Base-by-base conservation (phyloP, 495 filamentous ascomycete species). In the Aspergillus incahuasiensis region DNA sequence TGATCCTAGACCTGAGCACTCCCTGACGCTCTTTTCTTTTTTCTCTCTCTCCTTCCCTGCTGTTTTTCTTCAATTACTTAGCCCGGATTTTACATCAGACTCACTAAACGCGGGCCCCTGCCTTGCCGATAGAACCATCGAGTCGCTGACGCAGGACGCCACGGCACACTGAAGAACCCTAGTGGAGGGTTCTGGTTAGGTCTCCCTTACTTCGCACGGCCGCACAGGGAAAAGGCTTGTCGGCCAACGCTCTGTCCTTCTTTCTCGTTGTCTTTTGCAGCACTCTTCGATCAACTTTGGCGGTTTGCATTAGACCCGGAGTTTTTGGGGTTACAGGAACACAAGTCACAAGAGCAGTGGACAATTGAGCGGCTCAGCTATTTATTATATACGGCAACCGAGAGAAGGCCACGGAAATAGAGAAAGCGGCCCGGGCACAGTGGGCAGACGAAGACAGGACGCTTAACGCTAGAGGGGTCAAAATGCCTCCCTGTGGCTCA, bases 401-500 rank as follows among this genome's bases (percentile, higher is more conserved):
- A 52, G 39, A 7, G 25, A 8, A 4, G 34, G 22, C 38, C 22
- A 34, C 38, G 34, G 39, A 52, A 43, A 30, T 41, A 52, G 24
- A 43, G 35, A 22, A 24, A 43, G 46, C 39, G 25, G 6, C 5
- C 11, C 24, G 49, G 35, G 38, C 35, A 52, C 30, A 2, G 35
- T 47, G 43, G 50, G 38, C 32, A 18, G 34, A 20, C 13, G 19
- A 38, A 20, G 19, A 30, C 18, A 8, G 32, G 20, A 25, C 51
- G 35, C 20, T 30, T 28, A 28, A 19, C 11, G 8, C 18, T 40
- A 6, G 39, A 35, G 21, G 34, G 32, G 20, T 46, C 56, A 70
- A 54, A 34, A 81, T 82, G 79, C 74, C 79, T 60, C 79, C 75
- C 55, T 69, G 68, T 58, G 67, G 75, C 48, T 74, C 78, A 6